A percentile compares a stretch with the other conserved stretches of the same genome.
These are phyloP conservation scores for Dryadomyces quercus-mongolicae DNA, from an alignment of 2,329 filamentous ascomycete species.

Conservation along the genomic window DNA sequence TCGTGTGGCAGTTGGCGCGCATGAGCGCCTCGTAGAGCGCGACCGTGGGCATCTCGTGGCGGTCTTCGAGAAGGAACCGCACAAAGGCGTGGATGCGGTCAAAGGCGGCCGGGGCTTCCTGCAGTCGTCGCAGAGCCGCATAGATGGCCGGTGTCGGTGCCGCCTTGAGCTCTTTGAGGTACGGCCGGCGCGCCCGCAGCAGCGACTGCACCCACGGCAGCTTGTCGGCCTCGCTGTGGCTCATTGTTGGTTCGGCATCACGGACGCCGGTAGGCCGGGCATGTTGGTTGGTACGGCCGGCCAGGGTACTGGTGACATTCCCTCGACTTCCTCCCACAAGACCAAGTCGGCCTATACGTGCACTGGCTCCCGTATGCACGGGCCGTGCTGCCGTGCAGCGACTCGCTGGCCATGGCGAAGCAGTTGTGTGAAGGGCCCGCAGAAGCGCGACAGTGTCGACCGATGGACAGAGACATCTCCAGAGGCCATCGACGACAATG, in stretches of 20 bases:
- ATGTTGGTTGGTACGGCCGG: too few relatives aligned
- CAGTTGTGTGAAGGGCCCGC: conserved; percentile 14
- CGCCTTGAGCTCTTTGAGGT: conserved; percentile 4
- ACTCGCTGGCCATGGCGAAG: background rate
- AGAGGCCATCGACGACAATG: conserved; percentile 44
- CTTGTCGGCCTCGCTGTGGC: background rate
- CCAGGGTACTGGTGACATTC: conserved; percentile 6
- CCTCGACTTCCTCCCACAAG: conserved; percentile 4
- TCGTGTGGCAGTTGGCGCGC: conserved; percentile 52
- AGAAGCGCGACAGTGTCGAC: conserved; percentile 29
- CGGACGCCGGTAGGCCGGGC: background rate
- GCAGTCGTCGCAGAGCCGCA: conserved; percentile 29
- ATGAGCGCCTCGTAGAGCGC: conserved; percentile 65
- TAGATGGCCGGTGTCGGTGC: conserved; percentile 10
- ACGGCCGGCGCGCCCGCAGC: conserved; percentile 7
- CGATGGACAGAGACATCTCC: conserved; percentile 50
- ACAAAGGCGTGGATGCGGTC: conserved; percentile 32
- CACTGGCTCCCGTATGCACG: conserved; percentile 1
- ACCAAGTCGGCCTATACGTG: conserved; percentile 6
- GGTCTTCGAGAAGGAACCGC: conserved; percentile 43
- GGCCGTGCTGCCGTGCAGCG: background rate
- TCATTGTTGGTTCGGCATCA: background rate
- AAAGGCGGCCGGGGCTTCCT: conserved; percentile 24
- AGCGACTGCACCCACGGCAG: conserved; percentile 4
- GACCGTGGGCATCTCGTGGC: conserved; percentile 40